A percentile compares a stretch with the other conserved stretches of the same genome.
These are phyloP conservation scores for Suhomyces panamericanus DNA, from an alignment of 1,139 yeast genomes.

Conservation along the genomic window DNA sequence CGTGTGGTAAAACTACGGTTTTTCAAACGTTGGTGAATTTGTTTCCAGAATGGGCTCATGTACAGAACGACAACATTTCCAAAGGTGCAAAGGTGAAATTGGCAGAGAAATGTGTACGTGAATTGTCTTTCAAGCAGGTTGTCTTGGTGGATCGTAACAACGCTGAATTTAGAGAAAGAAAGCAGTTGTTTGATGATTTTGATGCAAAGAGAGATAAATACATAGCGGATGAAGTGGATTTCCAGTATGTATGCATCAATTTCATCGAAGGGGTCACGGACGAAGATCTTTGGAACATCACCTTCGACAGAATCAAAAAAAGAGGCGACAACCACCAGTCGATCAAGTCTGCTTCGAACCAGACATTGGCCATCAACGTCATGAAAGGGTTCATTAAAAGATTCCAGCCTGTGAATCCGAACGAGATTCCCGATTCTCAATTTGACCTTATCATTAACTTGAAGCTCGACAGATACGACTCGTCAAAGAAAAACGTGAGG, in stretches of 20 bases:
- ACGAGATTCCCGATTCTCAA: conserved; percentile 56
- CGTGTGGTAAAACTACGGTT: conserved; percentile 93
- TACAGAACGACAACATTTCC: conserved; percentile 81
- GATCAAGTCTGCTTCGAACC: conserved; percentile 54
- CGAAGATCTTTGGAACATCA: conserved; percentile 47
- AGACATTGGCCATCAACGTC: conserved; percentile 51
- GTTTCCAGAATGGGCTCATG: conserved; percentile 66
- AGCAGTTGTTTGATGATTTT: conserved; percentile 61
- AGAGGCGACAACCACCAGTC: conserved; percentile 94
- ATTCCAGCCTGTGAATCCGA: conserved; percentile 58
- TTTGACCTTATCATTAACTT: conserved; percentile 66
- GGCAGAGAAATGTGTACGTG: conserved; percentile 46
- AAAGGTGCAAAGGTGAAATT: conserved; percentile 52
- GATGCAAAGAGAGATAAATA: conserved; percentile 36
- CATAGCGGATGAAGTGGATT: conserved; percentile 31
- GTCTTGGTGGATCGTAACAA: conserved; percentile 86
- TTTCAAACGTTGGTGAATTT: conserved; percentile 58
- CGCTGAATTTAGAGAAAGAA: conserved; percentile 68
- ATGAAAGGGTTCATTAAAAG: conserved; percentile 73
- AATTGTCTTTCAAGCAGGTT: conserved; percentile 34
- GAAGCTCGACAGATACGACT: conserved; percentile 26
- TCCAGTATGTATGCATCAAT: conserved; percentile 65
- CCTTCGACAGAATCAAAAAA: conserved; percentile 56
- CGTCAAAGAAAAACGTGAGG: conserved; percentile 56
- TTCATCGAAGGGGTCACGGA: conserved; percentile 46